Conservation (phyloP, 2,329 filamentous ascomycete genomes). For the Nothopassalora personata region DNA sequence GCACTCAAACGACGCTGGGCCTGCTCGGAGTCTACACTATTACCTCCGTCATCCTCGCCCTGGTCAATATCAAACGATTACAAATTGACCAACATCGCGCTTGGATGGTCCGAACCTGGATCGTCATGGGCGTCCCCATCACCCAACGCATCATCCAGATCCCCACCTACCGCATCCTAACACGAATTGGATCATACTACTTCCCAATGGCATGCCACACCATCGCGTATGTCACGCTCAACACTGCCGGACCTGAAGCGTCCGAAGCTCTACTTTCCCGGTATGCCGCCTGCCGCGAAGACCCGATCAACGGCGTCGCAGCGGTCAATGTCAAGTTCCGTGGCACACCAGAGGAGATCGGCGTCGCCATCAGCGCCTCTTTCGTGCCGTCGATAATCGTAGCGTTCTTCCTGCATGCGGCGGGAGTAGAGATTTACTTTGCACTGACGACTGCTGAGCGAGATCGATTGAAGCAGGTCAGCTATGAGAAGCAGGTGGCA, state of each 20-base stretch:
- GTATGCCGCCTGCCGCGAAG: not conserved
- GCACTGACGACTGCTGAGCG: not conserved
- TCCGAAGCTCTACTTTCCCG: not conserved
- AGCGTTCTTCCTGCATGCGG: not conserved
- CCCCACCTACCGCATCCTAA: constrained; percentile 36
- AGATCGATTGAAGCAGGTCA: not conserved
- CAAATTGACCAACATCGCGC: constrained; percentile 59
- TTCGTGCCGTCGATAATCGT: not conserved
- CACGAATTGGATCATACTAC: constrained; percentile 32
- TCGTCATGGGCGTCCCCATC: not conserved
- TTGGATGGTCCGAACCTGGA: constrained; percentile 53
- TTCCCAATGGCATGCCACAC: constrained; percentile 44
- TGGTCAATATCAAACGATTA: constrained; percentile 53
- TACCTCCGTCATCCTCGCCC: constrained; percentile 42
- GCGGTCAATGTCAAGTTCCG: not conserved
- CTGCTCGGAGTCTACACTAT: constrained; percentile 42
- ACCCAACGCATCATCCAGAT: constrained; percentile 3
- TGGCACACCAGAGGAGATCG: not conserved
- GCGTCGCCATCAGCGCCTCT: not conserved
- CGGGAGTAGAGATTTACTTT: not conserved
- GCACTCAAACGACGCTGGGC: constrained; percentile 37
- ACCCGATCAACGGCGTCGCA: not conserved
- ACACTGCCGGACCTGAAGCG: not conserved
- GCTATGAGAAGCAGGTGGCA: not conserved
- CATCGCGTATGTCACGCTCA: constrained; percentile 31